Evolutionary conservation across 2,329 filamentous ascomycete species (phyloP), one percentile per base, ranked within the genome.

Genomic region (Hypoxylon sp.): DNA sequence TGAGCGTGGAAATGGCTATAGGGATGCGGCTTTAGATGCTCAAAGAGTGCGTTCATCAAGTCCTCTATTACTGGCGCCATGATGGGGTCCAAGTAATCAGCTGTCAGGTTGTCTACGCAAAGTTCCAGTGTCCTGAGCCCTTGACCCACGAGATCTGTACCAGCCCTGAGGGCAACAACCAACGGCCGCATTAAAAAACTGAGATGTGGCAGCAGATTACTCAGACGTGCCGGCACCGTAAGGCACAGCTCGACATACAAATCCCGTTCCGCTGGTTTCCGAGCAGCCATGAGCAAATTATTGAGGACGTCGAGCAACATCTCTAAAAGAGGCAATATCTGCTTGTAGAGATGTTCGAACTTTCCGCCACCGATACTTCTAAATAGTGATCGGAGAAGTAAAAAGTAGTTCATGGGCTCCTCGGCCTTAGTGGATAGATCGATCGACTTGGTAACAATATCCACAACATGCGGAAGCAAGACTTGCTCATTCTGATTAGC

Each of bases 61-160:
- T 99, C 96, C 75, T 99, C 95, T 80, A 99, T 98, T 26, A 98
- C 97, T 0, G 96, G 97, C 1, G 95, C 94, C 95, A 99, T 99
- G 75, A 99, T 98, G 0, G 96, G 97, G 74, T 99, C 96, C 13
- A 99, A 84, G 77, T 99, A 99, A 76, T 99, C 96, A 0, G 96
- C 95, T 0, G 97, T 99, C 0, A 99, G 86, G 74, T 99, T 99
- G 71, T 99, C 96, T 17, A 99, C 96, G 76, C 96, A 99, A 1
- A 99, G 87, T 77, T 99, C 96, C 4, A 99, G 84, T 0, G 96
- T 99, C 29, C 97, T 87, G 5, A 99, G 84, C 0, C 96, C 96
- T 79, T 99, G 97, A 0, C 94, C 94, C 17, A 99, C 95, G 42
- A 99, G 87, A 72, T 99, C 96, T 1, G 93, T 94, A 13, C 95